Percentiles rank a stretch among this genome's conserved stretches.
Conservation (phyloP, 2,329 filamentous ascomycete species). For the Rhexocercosporidium sp. region DNA sequence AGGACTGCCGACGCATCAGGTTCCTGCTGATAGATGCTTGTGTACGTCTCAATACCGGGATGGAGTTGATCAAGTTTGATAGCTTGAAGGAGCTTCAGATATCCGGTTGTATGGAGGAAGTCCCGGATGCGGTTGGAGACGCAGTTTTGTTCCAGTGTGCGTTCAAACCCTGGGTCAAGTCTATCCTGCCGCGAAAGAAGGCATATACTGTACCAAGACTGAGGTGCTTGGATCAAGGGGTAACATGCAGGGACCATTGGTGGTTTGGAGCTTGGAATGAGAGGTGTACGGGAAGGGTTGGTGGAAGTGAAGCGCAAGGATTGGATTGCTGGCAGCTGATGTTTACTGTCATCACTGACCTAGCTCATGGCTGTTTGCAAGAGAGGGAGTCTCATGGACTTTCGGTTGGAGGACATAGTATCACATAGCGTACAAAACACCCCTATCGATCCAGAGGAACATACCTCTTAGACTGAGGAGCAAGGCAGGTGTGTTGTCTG, state of each 20-base stretch:
- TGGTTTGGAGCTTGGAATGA: constrained; percentile 22
- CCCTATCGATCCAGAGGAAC: background rate
- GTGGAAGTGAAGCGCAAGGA: background rate
- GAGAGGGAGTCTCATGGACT: constrained; percentile 9
- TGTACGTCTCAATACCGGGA: constrained; percentile 9
- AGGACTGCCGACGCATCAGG: constrained; percentile 8
- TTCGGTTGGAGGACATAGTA: background rate
- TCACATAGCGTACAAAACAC: background rate
- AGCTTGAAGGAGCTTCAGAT: constrained; percentile 16
- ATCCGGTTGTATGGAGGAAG: constrained; percentile 8
- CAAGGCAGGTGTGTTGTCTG: too few relatives aligned
- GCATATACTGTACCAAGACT: constrained; percentile 1
- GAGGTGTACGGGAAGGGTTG: background rate
- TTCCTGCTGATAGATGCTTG: constrained; percentile 10
- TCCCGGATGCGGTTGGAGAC: constrained; percentile 1
- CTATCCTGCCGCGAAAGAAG: background rate
- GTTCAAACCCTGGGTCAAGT: constrained; percentile 2
- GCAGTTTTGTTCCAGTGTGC: background rate
- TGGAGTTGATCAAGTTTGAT: constrained; percentile 16
- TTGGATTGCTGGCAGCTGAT: constrained; percentile 13
- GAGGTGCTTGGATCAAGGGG: constrained; percentile 11
- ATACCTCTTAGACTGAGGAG: too few relatives aligned
- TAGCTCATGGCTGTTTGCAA: constrained; percentile 14
- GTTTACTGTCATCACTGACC: constrained; percentile 13
- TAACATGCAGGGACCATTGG: constrained; percentile 13